Base-by-base conservation (phyloP, 2,329 filamentous ascomycete genomes). In the Colletotrichum cereale region DNA sequence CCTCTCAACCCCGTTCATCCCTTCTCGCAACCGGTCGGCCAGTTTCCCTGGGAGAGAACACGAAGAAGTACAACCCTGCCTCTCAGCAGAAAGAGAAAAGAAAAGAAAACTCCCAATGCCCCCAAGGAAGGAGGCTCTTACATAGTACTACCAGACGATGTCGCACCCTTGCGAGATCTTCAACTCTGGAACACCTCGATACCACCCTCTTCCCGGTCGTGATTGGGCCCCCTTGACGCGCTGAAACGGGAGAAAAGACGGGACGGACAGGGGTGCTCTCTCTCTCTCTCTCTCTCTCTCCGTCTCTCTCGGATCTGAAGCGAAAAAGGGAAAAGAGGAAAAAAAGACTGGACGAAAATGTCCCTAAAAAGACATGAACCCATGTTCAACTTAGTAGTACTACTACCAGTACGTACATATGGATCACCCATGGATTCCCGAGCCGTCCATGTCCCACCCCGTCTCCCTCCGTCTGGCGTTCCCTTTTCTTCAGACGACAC, bases 261-360 rank as follows among this genome's bases (percentile, higher is more conserved):
- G 4, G 42, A 16, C n/a, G 7, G 44, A 24, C n/a, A 47, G n/a
- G 44, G 44, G n/a, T 12, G 42, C 7, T n/a, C 21, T n/a, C 18
- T n/a, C n/a, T n/a, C n/a, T n/a, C n/a, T n/a, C n/a, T n/a, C n/a
- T n/a, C n/a, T n/a, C n/a, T n/a, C n/a, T n/a, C n/a, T n/a, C n/a
- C n/a, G n/a, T 38, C 36, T 16, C 38, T 24, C 24, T 69, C 66
- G 61, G 66, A 69, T 69, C 66, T 65, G 61, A 69, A 69, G 61
- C 61, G 53, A 50, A 44, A 24, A 34, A 34, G 31, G 8, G 8
- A 38, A 38, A 31, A 26, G 34, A 16, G 16, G 55, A 67, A 66
- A 56, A 56, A 56, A 63, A 50, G 42, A 50, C 47, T 24, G 29
- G 24, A 50, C 47, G 47, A 18, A 48, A 42, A 2, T n/a, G 38